Evolutionary conservation across 2,329 filamentous ascomycete genomes (phyloP), one percentile per base, ranked within the genome.

Genomic region (Stagonosporopsis rhizophila): DNA sequence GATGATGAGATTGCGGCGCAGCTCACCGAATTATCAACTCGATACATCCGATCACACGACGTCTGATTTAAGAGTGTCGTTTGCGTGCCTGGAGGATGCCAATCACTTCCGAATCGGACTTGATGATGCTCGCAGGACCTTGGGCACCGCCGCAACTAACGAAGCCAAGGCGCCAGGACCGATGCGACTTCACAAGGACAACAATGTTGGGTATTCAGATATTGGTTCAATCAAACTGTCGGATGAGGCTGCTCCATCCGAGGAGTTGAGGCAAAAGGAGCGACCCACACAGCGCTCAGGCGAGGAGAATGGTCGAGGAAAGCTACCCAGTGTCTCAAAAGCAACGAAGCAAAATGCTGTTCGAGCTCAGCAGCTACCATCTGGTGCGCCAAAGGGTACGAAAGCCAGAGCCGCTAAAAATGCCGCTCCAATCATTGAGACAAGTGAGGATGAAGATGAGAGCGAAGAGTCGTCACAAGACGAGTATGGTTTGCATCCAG

Each of bases 1-100:
- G 47, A n/a, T 39, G n/a, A 20, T 52, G 7, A 28, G 2, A 7
- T 39, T 56, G n/a, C 27, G 3, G 19, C n/a, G 50, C n/a, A 39
- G 35, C 1, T 28, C 52, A 4, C 66, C 58, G 54, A 66, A 62
- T 15, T 75, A 72, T 50, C 49, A 45, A 25, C 47, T 73, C 19
- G 60, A 76, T 41, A 56, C 66, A 19, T 39, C 53, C 6, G 50
- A 60, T 34, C 62, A 52, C 32, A 38, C 38, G 6, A 69, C 59
- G 8, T 59, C 46, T 4, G 54, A 66, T 2, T 38, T 75, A 14
- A 66, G 58, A 6, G 56, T 75, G 15, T 38, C 68, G 8, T 69
- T 74, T 41, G 20, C 38, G 6, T 35, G 53, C 7, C 39, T 52
- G 2, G 30, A 37, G 1, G 66, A 72, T 40, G 67, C 71, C 25